Percentiles rank a stretch among this genome's conserved stretches.
Evolutionary conservation across 306 rosid species (phyloP).

Genomic region (Luffa aegyptiaca): DNA sequence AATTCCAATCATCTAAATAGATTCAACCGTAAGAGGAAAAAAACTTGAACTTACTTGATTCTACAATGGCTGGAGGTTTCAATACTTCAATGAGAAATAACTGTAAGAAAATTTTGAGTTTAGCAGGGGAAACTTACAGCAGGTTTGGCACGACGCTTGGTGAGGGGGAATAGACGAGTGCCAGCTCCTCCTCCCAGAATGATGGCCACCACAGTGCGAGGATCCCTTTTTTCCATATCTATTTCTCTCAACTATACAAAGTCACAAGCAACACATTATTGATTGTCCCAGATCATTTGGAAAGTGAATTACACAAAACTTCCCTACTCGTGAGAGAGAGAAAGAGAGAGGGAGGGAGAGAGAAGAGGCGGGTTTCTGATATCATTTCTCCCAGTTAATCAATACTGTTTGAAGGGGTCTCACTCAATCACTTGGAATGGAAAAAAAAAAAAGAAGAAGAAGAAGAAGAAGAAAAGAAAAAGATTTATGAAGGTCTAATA

Average conservation of each 20-base stretch:
- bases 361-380: too few species aligned
- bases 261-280: background rate
- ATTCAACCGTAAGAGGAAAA: background rate
- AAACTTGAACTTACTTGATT: background rate
- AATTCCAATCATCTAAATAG: background rate
- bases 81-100: background rate
- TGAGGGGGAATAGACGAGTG: conserved; percentile 90
- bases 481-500: background rate
- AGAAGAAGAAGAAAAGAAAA: background rate
- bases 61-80: background rate
- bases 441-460: too few species aligned
- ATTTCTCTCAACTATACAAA: conserved; percentile 52
- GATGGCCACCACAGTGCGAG: conserved; percentile 71
- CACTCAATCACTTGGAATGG: background rate
- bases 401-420: background rate
- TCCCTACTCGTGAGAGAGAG: background rate
- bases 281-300: background rate
- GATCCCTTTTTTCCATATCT: conserved; percentile 38
- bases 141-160: conserved; percentile 89
- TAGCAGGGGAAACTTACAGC: conserved; percentile 40
- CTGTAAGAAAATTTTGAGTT: background rate
- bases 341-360: too few species aligned
- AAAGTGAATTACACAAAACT: background rate
- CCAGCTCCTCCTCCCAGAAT: conserved; percentile 99
- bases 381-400: too few species aligned